Conservation (phyloP, 176 grass and related monocot genomes). For the Panicum miliaceum region DNA sequence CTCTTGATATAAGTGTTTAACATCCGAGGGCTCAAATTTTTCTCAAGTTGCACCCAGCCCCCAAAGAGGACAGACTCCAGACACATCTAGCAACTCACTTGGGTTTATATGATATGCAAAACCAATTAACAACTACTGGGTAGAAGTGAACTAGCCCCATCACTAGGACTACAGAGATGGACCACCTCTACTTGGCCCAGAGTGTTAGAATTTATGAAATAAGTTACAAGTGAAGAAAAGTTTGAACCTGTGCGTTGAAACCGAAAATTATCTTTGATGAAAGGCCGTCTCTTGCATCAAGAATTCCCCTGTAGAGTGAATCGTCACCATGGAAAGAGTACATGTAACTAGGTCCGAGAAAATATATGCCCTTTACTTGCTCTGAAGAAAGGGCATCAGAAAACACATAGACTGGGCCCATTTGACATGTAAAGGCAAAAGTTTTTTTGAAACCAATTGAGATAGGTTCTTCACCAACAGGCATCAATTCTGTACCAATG, state of each 20-base stretch:
- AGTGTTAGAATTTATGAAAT: not conserved
- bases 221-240: conserved; percentile 13
- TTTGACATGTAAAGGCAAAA: conserved; percentile 92
- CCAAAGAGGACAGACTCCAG: not conserved
- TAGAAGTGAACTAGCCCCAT: not conserved
- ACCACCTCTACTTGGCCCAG: not conserved
- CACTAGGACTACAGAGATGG: conserved; percentile 3
- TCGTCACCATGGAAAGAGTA: conserved; percentile 93
- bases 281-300: conserved; percentile 79
- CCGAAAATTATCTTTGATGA: conserved; percentile 98
- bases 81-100: not conserved
- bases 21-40: not conserved
- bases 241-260: conserved; percentile 84
- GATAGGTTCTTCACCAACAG: conserved; percentile 68
- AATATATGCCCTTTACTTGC: conserved; percentile 91
- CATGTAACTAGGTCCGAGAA: conserved; percentile 96
- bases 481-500: conserved; percentile 79
- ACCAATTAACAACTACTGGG: not conserved
- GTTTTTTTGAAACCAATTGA: conserved; percentile 73
- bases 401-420: conserved; percentile 92
- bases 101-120: conserved; percentile 3
- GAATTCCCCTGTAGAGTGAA: conserved; percentile 70
- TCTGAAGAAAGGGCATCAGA: conserved; percentile 84
- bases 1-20: conserved; percentile 1
- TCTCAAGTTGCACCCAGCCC: not conserved